A percentile compares a stretch with the other conserved stretches of the same genome.
phyloP scores from a whole-genome alignment of 1,284 basidiomycete genomes.

The Moniliophthora roreri region DNA sequence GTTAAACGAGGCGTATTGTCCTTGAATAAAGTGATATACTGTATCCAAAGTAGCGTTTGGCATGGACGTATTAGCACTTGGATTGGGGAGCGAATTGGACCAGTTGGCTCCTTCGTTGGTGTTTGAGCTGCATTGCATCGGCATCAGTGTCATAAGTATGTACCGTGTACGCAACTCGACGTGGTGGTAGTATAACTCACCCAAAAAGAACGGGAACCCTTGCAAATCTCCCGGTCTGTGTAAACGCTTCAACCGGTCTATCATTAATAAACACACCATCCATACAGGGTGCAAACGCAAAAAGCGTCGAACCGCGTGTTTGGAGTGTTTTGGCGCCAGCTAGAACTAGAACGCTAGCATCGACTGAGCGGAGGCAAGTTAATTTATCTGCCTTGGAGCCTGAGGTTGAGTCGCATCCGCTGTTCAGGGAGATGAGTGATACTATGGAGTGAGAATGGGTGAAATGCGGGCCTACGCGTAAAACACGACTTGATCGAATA shows the following conservation, averaged over 20 bases:
- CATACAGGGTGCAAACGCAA: conserved; percentile 12
- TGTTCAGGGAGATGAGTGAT: background rate
- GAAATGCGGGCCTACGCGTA: conserved; percentile 10
- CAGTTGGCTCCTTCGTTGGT: conserved; percentile 18
- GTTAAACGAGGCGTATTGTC: conserved; percentile 13
- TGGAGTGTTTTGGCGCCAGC: conserved; percentile 7
- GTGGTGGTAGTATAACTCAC: background rate
- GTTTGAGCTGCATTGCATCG: conserved; percentile 12
- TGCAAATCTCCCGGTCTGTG: conserved; percentile 10
- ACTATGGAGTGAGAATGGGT: background rate
- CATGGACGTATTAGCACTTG: conserved; percentile 14
- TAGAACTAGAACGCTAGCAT: conserved; percentile 1
- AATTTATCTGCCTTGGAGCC: background rate
- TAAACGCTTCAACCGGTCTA: conserved; percentile 17
- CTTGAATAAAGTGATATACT: conserved; percentile 15
- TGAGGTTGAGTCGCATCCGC: conserved; percentile 4
- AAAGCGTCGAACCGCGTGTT: conserved; percentile 12
- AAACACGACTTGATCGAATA: conserved; percentile 12
- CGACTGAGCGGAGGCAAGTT: background rate
- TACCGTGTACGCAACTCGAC: too few relatives aligned
- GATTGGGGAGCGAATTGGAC: conserved; percentile 11
- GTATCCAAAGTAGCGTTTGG: conserved; percentile 12
- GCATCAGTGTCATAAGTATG: too few relatives aligned
- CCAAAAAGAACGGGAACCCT: conserved; percentile 15
- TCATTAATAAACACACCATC: conserved; percentile 13